Conservation (phyloP, 169 alveolate genomes). For the Eimeria brunetti region DNA sequence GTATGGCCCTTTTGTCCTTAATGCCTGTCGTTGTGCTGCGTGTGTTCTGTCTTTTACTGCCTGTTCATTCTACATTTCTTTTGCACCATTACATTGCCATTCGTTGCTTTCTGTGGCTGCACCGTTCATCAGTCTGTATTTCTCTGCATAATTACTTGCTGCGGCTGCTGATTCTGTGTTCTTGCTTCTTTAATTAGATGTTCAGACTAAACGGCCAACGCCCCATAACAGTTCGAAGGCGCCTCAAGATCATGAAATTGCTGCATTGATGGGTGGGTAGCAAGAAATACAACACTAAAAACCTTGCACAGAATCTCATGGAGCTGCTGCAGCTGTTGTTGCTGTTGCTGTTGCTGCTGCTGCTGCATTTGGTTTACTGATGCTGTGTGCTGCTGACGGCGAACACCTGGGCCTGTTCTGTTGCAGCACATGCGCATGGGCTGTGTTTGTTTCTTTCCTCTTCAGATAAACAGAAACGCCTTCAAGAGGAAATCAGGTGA, state of each 20-base stretch:
- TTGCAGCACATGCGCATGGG: background rate
- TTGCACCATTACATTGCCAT: no score
- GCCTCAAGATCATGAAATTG: background rate
- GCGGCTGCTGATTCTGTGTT: background rate
- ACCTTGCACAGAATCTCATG: background rate
- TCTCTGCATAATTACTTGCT: background rate
- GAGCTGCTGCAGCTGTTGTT: background rate
- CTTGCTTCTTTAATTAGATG: no score
- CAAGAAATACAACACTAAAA: no score
- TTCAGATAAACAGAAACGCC: slow-evolving; percentile 8
- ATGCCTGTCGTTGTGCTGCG: no score
- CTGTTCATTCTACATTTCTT: no score
- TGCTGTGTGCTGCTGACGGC: no score
- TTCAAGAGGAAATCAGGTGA: slow-evolving; percentile 21
- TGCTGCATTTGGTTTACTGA: background rate
- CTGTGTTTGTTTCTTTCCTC: background rate
- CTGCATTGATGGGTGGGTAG: background rate
- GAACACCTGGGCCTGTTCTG: no score
- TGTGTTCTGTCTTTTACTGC: no score
- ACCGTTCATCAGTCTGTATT: no score
- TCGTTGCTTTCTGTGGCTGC: no score
- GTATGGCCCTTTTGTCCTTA: no score
- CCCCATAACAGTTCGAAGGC: background rate
- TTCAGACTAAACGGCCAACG: no score
- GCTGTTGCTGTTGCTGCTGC: background rate